A percentile compares a stretch with the other conserved stretches of the same genome.
Evolutionary conservation across 2,329 filamentous ascomycete species (phyloP).

Genomic region (Rhytidhysteron rufulum): DNA sequence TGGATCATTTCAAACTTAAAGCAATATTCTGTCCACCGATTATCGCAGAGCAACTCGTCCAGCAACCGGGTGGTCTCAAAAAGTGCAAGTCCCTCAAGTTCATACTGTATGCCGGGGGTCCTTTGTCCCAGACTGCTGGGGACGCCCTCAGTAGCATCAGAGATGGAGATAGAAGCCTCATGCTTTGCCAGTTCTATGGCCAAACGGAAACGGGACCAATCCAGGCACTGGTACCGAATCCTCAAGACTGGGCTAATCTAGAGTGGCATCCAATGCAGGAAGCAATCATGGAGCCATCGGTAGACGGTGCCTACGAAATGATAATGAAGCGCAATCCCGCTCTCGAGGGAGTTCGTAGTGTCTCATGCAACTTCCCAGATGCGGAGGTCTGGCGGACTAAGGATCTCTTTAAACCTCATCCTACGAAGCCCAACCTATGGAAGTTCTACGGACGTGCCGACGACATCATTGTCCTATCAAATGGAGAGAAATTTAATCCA

Average conservation of each 20-base stretch:
- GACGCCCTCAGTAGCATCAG: conserved; percentile 11
- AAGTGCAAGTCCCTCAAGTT: conserved; percentile 6
- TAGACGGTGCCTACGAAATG: conserved; percentile 10
- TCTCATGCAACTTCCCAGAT: conserved; percentile 13
- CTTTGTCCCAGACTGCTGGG: conserved; percentile 11
- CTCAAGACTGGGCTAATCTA: conserved; percentile 12
- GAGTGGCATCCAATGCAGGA: conserved; percentile 11
- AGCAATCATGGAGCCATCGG: conserved; percentile 10
- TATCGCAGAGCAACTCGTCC: conserved; percentile 11
- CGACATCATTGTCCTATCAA: conserved; percentile 15
- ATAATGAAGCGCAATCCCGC: conserved; percentile 6
- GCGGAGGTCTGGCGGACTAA: conserved; percentile 13
- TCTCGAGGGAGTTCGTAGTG: conserved; percentile 5
- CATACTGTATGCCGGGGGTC: conserved; percentile 11
- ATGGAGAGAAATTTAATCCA: conserved; percentile 17
- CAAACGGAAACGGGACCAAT: conserved; percentile 12
- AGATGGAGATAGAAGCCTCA: conserved; percentile 8
- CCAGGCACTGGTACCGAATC: conserved; percentile 6
- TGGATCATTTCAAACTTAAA: conserved; percentile 8
- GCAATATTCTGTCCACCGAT: conserved; percentile 11
- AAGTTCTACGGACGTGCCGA: conserved; percentile 12
- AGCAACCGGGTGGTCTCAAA: conserved; percentile 8
- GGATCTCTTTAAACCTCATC: conserved; percentile 13
- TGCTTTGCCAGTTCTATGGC: no score
- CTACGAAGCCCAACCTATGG: conserved; percentile 12